Evolutionary conservation across 2,329 filamentous ascomycete genomes (phyloP).

Genomic region (Fusarium heterosporum): DNA sequence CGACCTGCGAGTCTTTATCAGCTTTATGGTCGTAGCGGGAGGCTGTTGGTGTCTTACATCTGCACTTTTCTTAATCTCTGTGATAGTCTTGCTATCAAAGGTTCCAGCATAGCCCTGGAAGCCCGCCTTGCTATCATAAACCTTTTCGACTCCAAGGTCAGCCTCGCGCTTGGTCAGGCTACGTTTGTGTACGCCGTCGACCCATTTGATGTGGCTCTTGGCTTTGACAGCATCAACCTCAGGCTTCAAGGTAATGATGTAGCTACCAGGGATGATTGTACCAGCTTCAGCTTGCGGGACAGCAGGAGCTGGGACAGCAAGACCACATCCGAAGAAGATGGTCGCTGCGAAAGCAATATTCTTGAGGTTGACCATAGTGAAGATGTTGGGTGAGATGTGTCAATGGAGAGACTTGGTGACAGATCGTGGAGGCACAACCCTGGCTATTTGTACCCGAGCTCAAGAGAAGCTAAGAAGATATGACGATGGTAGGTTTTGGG

Average conservation of each 20-base stretch:
- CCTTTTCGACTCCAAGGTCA: conserved; percentile 46
- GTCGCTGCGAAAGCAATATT: background rate
- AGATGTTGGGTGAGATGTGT: background rate
- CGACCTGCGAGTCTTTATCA: conserved; percentile 33
- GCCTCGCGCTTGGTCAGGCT: conserved; percentile 61
- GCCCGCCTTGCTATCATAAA: conserved; percentile 42
- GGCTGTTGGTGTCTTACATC: conserved; percentile 50
- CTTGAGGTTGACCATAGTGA: conserved; percentile 16
- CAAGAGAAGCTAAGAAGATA: background rate
- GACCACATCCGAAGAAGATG: conserved; percentile 13
- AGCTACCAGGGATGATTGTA: conserved; percentile 55
- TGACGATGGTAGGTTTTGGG: background rate
- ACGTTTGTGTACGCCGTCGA: conserved; percentile 64
- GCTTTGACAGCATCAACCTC: conserved; percentile 55
- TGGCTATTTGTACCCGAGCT: background rate
- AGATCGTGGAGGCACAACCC: background rate
- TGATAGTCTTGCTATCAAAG: conserved; percentile 55
- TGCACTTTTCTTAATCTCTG: conserved; percentile 54
- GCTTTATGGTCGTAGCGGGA: accelerated
- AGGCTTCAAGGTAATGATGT: conserved; percentile 70
- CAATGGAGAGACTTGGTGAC: no score
- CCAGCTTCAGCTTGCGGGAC: background rate
- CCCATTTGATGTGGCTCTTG: conserved; percentile 59
- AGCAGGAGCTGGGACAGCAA: conserved; percentile 13
- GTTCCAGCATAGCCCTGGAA: conserved; percentile 58